Conservation (phyloP, 2,329 filamentous ascomycete genomes). For the Neopestalotiopsis sp. region DNA sequence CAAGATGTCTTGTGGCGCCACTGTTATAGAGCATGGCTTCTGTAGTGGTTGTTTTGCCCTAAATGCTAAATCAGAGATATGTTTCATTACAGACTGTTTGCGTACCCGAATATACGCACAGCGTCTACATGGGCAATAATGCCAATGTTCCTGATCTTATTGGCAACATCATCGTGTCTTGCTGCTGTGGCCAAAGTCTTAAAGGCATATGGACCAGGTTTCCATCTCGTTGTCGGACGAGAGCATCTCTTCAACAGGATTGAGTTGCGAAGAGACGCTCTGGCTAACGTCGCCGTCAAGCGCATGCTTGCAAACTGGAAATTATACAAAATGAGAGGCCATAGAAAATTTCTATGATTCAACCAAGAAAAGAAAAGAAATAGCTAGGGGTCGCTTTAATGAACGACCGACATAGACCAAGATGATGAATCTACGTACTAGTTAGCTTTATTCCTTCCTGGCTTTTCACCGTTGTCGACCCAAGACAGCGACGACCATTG, state of each 20-base stretch:
- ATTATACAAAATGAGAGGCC: neutral
- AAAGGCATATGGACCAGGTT: constrained; percentile 16
- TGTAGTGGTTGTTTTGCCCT: constrained; percentile 96
- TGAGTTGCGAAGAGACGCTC: constrained; percentile 32
- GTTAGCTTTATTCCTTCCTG: neutral
- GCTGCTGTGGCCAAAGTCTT: constrained; percentile 27
- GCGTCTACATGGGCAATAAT: constrained; percentile 99
- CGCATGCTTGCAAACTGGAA: constrained; percentile 29
- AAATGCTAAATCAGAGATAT: neutral
- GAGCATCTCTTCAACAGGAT: constrained; percentile 25
- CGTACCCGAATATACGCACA: constrained; percentile 43
- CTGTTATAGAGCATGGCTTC: constrained; percentile 99
- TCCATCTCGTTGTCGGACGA: constrained; percentile 23
- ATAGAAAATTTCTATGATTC: neutral
- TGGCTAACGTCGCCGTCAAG: constrained; percentile 29
- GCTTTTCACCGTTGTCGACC: neutral
- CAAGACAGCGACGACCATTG: neutral
- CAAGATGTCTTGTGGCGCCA: constrained; percentile 84
- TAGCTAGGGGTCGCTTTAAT: neutral
- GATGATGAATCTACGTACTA: neutral
- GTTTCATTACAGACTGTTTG: neutral
- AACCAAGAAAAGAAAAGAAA: neutral
- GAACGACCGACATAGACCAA: neutral
- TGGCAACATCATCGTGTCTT: constrained; percentile 45
- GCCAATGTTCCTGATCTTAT: constrained; percentile 88